These are phyloP conservation scores for Pichia sp. DNA, from an alignment of 1,139 yeast species.

Conservation along the genomic window DNA sequence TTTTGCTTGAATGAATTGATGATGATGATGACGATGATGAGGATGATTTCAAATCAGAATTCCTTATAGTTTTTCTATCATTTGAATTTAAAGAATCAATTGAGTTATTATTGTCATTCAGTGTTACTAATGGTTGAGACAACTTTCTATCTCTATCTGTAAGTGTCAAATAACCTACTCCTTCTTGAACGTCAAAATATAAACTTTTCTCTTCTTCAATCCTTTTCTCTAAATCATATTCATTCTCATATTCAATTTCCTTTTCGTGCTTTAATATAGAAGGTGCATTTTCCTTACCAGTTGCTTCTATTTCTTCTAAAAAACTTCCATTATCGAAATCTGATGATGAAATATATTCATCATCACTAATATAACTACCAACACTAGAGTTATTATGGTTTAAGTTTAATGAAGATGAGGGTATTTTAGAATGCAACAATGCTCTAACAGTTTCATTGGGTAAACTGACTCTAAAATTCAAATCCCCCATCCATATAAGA, in stretches of 20 bases:
- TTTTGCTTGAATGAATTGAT: background rate
- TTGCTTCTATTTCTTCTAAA: conserved; percentile 5
- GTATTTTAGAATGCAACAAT: conserved; percentile 37
- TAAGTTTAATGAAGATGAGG: background rate
- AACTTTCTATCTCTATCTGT: background rate
- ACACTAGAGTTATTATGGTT: conserved; percentile 2
- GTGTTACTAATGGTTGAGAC: background rate
- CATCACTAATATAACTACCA: conserved; percentile 10
- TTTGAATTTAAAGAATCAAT: background rate
- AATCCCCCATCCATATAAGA: conserved; percentile 92
- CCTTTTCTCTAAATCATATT: conserved; percentile 4
- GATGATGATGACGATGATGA: background rate
- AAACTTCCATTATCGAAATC: conserved; percentile 6
- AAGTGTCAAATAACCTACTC: background rate
- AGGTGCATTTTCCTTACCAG: background rate
- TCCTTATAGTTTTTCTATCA: background rate
- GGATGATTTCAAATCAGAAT: background rate
- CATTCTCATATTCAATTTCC: conserved; percentile 4
- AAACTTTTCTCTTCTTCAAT: background rate
- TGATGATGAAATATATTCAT: background rate
- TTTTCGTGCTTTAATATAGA: conserved; percentile 2
- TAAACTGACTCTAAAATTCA: conserved; percentile 76
- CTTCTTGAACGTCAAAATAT: background rate
- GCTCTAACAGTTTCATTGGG: conserved; percentile 70
- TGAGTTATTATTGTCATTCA: background rate